Conservation (phyloP, 177 flowering plant species). For the Vitis hybrid region DNA sequence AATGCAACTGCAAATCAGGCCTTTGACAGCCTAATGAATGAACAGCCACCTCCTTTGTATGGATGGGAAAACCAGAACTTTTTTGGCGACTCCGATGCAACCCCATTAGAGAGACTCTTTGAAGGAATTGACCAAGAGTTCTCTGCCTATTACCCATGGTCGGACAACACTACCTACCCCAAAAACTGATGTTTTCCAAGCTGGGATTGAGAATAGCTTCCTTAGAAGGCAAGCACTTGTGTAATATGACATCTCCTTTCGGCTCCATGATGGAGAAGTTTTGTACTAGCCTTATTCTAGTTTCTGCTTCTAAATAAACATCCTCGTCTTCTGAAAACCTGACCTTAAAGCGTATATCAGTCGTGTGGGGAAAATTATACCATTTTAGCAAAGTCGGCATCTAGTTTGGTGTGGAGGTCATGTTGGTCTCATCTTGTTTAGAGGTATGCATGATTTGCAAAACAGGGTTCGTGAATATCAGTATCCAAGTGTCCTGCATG, state of each 20-base stretch:
- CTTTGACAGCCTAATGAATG: slow-evolving; percentile 13
- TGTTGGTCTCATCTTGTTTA: too few species aligned
- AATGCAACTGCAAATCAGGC: slow-evolving; percentile 9
- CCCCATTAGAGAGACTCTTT: slow-evolving; percentile 13
- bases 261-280: neutral
- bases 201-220: neutral
- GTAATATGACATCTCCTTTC: neutral
- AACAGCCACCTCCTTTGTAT: slow-evolving; percentile 10
- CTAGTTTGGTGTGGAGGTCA: too few species aligned
- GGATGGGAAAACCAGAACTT: slow-evolving; percentile 20
- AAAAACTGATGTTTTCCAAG: neutral
- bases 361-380: too few species aligned
- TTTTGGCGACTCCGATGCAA: slow-evolving; percentile 4
- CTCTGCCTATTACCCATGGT: slow-evolving; percentile 7
- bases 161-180: neutral
- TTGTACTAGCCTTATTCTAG: neutral
- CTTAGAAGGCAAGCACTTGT: neutral
- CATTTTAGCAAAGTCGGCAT: too few species aligned
- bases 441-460: too few species aligned
- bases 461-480: too few species aligned
- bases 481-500: too few species aligned
- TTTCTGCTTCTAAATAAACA: too few species aligned
- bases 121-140: slow-evolving; percentile 26
- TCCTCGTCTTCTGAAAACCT: neutral
- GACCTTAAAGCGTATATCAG: neutral